phyloP scores from a whole-genome alignment of 2,329 filamentous ascomycete species.

The Xylaria sp. region DNA sequence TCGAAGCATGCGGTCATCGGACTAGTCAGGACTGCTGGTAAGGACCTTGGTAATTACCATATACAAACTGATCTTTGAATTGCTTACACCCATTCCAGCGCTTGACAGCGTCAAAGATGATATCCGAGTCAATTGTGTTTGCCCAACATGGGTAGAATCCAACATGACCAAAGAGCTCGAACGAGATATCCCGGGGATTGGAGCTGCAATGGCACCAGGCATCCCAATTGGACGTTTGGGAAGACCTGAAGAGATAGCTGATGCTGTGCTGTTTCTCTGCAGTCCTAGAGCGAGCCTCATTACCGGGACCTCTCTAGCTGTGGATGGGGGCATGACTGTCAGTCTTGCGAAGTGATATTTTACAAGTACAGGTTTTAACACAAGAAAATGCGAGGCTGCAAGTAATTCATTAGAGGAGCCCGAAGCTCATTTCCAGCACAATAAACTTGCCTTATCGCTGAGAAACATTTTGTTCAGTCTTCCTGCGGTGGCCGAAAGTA shows the following conservation, averaged over 20 bases:
- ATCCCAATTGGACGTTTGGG: slow-evolving; percentile 25
- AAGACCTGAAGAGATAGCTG: slow-evolving; percentile 26
- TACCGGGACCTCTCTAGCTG: slow-evolving; percentile 1
- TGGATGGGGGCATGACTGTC: slow-evolving; percentile 12
- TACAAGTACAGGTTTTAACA: too few species aligned
- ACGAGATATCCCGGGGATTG: slow-evolving; percentile 7
- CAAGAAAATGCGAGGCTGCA: too few species aligned
- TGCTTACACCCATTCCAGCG: slow-evolving; percentile 13
- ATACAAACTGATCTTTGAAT: background rate
- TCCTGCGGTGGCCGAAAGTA: too few species aligned
- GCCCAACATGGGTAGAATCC: slow-evolving; percentile 27
- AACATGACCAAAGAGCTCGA: slow-evolving; percentile 16
- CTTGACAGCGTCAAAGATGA: slow-evolving; percentile 22
- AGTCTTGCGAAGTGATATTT: too few species aligned
- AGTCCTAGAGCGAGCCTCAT: slow-evolving; percentile 20
- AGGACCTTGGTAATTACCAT: slow-evolving; percentile 6
- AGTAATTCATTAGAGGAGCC: too few species aligned
- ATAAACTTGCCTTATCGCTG: too few species aligned
- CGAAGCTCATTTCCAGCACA: too few species aligned
- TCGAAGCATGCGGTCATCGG: slow-evolving; percentile 32
- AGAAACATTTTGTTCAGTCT: too few species aligned
- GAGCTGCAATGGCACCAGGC: background rate
- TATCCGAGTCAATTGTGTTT: slow-evolving; percentile 32
- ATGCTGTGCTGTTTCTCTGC: slow-evolving; percentile 25
- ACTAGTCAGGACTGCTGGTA: slow-evolving; percentile 27